phyloP scores from a whole-genome alignment of 2,329 filamentous ascomycete species.

The Rhynchosporium agropyri region DNA sequence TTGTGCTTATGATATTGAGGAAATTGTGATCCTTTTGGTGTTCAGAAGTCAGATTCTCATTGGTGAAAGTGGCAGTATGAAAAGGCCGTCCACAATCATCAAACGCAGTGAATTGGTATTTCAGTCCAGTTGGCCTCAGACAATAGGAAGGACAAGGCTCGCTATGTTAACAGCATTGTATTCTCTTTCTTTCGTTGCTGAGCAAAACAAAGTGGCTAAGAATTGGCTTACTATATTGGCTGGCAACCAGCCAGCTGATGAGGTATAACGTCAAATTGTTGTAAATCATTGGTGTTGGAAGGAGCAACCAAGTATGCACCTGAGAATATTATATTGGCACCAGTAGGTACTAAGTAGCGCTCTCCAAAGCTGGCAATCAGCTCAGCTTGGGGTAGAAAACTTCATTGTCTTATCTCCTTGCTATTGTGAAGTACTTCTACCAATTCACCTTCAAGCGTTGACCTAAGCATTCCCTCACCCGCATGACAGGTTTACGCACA shows the following conservation, averaged over 20 bases:
- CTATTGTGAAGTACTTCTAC: neutral
- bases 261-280: neutral
- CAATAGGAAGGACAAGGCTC: neutral
- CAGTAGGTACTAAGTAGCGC: neutral
- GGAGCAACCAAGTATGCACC: neutral
- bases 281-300: neutral
- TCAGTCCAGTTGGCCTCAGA: neutral
- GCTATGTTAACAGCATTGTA: neutral
- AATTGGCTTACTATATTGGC: neutral
- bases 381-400: neutral
- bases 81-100: neutral
- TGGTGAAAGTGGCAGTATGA: neutral
- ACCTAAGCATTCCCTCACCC: too few relatives aligned
- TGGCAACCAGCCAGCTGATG: too few relatives aligned
- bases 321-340: neutral
- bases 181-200: neutral
- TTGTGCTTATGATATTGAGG: neutral
- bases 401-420: neutral
- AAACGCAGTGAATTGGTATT: neutral
- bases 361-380: neutral
- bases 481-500: too few relatives aligned
- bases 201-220: neutral
- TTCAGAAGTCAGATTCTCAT: neutral
- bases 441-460: neutral
- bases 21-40: neutral